A percentile compares a stretch with the other conserved stretches of the same genome.
Evolutionary conservation across 1,139 yeast species (phyloP).

Genomic region (Petasospora rhodanensis): DNA sequence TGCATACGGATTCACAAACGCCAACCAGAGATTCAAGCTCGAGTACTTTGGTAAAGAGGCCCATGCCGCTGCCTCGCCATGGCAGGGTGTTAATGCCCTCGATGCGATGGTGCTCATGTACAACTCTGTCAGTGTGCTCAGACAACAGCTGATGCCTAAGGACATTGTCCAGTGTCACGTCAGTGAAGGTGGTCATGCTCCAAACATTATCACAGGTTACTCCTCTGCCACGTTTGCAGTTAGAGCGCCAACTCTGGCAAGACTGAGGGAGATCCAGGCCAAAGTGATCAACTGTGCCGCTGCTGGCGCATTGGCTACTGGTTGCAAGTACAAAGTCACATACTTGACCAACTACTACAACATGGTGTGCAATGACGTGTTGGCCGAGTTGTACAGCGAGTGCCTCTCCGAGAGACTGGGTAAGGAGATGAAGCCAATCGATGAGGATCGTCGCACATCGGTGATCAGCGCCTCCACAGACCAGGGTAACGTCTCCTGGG

Average conservation of each 20-base stretch:
- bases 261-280: constrained; percentile 4
- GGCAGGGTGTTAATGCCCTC: constrained; percentile 8
- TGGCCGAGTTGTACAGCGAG: constrained; percentile 1
- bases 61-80: constrained; percentile 11
- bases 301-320: constrained; percentile 11
- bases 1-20: constrained; percentile 1
- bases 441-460: constrained; percentile 1
- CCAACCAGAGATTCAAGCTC: constrained; percentile 4
- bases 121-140: constrained; percentile 4
- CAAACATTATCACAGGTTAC: constrained; percentile 7
- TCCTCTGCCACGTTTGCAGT: constrained; percentile 4
- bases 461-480: constrained; percentile 2
- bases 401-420: constrained; percentile 1
- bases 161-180: constrained; percentile 8
- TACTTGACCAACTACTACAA: constrained; percentile 6
- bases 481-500: constrained; percentile 6
- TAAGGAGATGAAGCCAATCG: constrained; percentile 2
- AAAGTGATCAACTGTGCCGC: constrained; percentile 7
- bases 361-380: constrained; percentile 3
- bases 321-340: constrained; percentile 8
- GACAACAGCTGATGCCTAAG: constrained; percentile 5
- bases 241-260: constrained; percentile 6
- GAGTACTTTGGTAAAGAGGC: constrained; percentile 11
- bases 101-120: constrained; percentile 8
- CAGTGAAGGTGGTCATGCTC: constrained; percentile 8